Evolutionary conservation across 148 eudicot species (phyloP), one percentile per base, ranked within the genome.

Genomic region (Limonium bicolor): DNA sequence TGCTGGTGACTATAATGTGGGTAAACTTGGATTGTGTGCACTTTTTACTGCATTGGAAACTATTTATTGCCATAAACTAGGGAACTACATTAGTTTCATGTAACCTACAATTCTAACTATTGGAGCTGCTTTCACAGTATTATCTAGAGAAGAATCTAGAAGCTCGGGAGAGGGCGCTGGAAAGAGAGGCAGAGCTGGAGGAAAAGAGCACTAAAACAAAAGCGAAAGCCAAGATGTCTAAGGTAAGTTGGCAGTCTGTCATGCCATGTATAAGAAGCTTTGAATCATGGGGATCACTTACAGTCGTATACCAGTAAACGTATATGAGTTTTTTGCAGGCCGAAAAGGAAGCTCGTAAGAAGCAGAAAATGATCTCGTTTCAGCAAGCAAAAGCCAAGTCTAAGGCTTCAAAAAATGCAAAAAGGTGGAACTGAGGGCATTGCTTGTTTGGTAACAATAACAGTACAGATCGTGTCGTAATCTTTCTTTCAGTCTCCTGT

Each of bases 171-270:
- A 73, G 68, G 53, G 80, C 67, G 52, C 73, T 84, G 36, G 95
- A 80, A 64, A 72, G 93, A 2, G 99, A 90, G 61, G 95, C 74
- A 41, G 85, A 84, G 53, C 70, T 90, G 3, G 88, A 90, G 29
- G 95, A 84, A 46, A 85, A 78, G 66, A 60, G 87, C 51, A 69
- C 86, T 9, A 90, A 90, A 65, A 73, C 65, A 26, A 90, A 90
- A 72, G 85, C 95, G 47, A 90, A 90, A 68, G 80, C 94, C 39
- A 90, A 90, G 70, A 80, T 85, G 99, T 70, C 94, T 19, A 85
- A 90, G 88, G 99, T 84, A 65, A 50, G 24, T 48, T 27, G 9
- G 56, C 20, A 19, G 10, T 20, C 17, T n/a, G n/a, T n/a, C n/a
- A 16, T 2, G 15, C 21, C 10, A 17, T 18, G 16, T 16, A 9